Evolutionary conservation across 2,329 filamentous ascomycete genomes (phyloP).

Genomic region (Fusarium vanettenii): DNA sequence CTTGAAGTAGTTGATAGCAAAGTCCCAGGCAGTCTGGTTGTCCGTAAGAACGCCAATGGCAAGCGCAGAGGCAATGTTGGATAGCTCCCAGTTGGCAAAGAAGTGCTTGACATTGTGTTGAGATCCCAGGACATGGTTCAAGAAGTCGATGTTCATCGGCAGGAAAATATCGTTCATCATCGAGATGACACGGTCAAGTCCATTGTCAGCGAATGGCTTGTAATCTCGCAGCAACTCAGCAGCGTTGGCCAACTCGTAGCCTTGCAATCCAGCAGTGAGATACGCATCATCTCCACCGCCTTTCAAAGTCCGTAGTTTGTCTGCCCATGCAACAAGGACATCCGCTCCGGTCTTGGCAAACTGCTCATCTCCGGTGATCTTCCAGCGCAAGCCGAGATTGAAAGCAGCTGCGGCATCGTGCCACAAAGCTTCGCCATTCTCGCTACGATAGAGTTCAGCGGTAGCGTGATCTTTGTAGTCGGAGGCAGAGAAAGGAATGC

Average conservation of each 20-base stretch:
- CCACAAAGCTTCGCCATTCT: constrained; percentile 20
- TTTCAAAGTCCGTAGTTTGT: not conserved
- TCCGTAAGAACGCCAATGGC: not conserved
- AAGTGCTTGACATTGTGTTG: not conserved
- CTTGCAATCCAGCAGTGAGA: not conserved
- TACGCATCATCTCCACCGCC: not conserved
- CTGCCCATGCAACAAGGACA: not conserved
- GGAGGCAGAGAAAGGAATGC: constrained; percentile 7
- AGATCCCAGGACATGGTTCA: not conserved
- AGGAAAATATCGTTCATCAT: not conserved
- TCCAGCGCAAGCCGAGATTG: constrained; percentile 7
- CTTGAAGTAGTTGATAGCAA: not conserved
- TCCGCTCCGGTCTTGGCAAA: not conserved
- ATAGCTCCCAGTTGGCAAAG: not conserved
- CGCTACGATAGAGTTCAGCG: not conserved
- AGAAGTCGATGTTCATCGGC: not conserved
- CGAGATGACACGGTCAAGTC: not conserved
- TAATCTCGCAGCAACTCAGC: not conserved
- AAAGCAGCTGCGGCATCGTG: constrained; percentile 26
- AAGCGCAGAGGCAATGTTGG: not conserved
- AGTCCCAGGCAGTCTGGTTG: not conserved
- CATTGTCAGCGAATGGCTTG: not conserved
- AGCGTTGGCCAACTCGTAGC: not conserved
- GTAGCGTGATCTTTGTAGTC: not conserved
- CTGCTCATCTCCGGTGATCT: not conserved